Evolutionary conservation across 345 rosid genomes (phyloP).

Genomic region (Ceriops zippeliana): DNA sequence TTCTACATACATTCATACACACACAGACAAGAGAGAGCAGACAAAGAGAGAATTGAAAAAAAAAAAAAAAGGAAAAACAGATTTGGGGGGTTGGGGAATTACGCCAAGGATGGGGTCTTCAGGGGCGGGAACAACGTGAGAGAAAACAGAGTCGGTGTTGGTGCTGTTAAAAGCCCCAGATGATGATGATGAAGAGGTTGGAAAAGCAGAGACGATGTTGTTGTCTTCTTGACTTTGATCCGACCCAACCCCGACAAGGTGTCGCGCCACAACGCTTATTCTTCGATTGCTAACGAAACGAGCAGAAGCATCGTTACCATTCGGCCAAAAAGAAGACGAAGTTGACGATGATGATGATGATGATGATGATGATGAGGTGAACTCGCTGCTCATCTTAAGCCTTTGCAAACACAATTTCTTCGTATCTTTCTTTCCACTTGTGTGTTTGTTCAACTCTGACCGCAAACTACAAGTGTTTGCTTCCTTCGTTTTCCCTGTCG

Average conservation of each 20-base stretch:
- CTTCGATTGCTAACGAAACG: conserved; percentile 18
- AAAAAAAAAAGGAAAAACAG: neutral
- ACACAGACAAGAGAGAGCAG: too few species aligned
- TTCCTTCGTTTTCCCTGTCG: too few species aligned
- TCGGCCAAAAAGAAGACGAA: too few species aligned
- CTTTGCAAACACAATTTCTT: too few species aligned
- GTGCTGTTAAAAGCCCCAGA: neutral
- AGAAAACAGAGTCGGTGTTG: conserved; percentile 18
- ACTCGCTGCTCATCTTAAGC: neutral
- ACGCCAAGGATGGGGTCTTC: conserved; percentile 35
- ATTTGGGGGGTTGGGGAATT: neutral
- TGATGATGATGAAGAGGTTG: conserved; percentile 10
- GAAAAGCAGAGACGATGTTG: conserved; percentile 16
- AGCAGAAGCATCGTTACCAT: too few species aligned
- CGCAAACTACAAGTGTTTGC: too few species aligned
- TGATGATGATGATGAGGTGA: neutral
- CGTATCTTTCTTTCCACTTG: too few species aligned
- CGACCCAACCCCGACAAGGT: conserved; percentile 2
- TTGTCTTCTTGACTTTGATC: neutral
- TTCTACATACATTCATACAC: too few species aligned
- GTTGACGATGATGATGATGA: neutral
- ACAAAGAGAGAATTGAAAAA: neutral
- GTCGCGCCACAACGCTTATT: conserved; percentile 17
- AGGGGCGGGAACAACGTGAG: conserved; percentile 26
- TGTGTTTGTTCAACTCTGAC: too few species aligned